Percentiles rank a stretch among this genome's conserved stretches.
Evolutionary conservation across 805 yeast genomes (phyloP).

Genomic region (Kazachstania psychrophila): DNA sequence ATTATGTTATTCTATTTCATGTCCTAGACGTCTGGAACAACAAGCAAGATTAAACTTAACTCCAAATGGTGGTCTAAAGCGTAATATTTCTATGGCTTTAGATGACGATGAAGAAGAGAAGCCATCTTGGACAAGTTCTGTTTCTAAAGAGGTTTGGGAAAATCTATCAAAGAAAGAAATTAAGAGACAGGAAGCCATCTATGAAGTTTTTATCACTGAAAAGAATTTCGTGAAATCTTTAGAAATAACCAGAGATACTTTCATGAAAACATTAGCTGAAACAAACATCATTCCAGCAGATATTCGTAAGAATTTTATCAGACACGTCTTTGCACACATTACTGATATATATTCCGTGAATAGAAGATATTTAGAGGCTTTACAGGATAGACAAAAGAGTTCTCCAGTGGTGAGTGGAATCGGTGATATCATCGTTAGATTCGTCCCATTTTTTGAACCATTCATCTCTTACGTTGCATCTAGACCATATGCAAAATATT

Average conservation of each 20-base stretch:
- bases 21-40: slow-evolving; percentile 92
- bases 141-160: slow-evolving; percentile 69
- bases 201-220: slow-evolving; percentile 88
- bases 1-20: slow-evolving; percentile 88
- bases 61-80: slow-evolving; percentile 72
- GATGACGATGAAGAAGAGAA: slow-evolving; percentile 52
- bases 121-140: slow-evolving; percentile 90
- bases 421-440: slow-evolving; percentile 81
- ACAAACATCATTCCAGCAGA: slow-evolving; percentile 80
- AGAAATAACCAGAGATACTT: slow-evolving; percentile 86
- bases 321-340: slow-evolving; percentile 86
- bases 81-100: slow-evolving; percentile 40
- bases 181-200: slow-evolving; percentile 89
- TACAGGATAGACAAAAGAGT: slow-evolving; percentile 77
- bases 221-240: slow-evolving; percentile 91
- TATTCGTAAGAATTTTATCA: slow-evolving; percentile 82
- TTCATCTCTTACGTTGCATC: slow-evolving; percentile 90
- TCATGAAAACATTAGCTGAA: slow-evolving; percentile 84
- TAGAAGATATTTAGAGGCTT: slow-evolving; percentile 76
- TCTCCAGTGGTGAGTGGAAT: slow-evolving; percentile 76
- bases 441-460: slow-evolving; percentile 81
- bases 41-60: slow-evolving; percentile 86
- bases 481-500: slow-evolving; percentile 89
- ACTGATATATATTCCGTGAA: slow-evolving; percentile 80
- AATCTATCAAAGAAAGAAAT: slow-evolving; percentile 74